Conservation (phyloP, 2,329 filamentous ascomycete species). For the Phyllosticta capitalensis region DNA sequence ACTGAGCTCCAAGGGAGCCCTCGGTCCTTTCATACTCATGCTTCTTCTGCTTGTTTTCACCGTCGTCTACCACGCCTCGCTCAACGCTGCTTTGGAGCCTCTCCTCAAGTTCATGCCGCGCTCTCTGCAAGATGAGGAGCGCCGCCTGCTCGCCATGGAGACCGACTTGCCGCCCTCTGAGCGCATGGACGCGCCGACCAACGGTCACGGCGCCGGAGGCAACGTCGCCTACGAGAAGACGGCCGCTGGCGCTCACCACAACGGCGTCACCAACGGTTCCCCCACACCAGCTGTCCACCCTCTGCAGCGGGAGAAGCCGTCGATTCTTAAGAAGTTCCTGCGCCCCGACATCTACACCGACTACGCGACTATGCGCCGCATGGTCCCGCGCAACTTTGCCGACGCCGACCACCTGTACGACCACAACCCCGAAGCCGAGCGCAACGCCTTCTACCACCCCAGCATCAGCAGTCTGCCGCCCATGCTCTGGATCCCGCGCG, state of each 20-base stretch:
- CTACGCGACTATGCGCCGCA: slow-evolving; percentile 14
- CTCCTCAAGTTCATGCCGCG: slow-evolving; percentile 10
- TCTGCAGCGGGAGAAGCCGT: slow-evolving; percentile 3
- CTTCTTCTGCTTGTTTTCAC: slow-evolving; percentile 19
- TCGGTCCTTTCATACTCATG: slow-evolving; percentile 26
- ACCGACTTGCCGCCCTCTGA: neutral
- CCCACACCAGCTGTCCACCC: neutral
- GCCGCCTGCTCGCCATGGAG: slow-evolving; percentile 8
- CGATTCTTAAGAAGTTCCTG: slow-evolving; percentile 8
- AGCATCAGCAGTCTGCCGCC: slow-evolving; percentile 34
- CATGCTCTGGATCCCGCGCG: slow-evolving; percentile 38
- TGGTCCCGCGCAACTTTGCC: slow-evolving; percentile 15
- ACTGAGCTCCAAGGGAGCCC: slow-evolving; percentile 17
- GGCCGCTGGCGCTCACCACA: neutral
- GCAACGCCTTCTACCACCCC: slow-evolving; percentile 36
- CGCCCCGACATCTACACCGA: slow-evolving; percentile 12
- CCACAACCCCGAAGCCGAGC: slow-evolving; percentile 20
- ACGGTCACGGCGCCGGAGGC: neutral
- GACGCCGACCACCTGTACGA: slow-evolving; percentile 11
- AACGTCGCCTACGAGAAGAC: slow-evolving; percentile 1
- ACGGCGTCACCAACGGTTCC: neutral
- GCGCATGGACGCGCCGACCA: slow-evolving; percentile 7
- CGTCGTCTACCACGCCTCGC: slow-evolving; percentile 10
- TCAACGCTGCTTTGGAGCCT: slow-evolving; percentile 11
- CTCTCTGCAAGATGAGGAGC: slow-evolving; percentile 11